phyloP scores from a whole-genome alignment of 1,139 yeast genomes.

The Geotrichum klebahnii region DNA sequence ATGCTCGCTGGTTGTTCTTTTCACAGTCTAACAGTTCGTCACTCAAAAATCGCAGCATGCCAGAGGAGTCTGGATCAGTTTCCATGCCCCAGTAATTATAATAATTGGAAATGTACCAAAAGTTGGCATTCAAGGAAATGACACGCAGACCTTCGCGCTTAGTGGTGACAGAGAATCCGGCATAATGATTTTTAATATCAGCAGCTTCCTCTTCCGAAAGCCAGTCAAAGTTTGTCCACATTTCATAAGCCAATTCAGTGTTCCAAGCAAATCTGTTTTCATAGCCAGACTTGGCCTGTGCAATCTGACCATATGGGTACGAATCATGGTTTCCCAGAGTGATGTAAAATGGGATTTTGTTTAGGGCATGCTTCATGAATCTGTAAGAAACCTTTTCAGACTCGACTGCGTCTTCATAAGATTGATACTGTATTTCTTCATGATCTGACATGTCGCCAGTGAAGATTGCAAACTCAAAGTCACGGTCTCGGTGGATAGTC shows the following conservation, averaged over 20 bases:
- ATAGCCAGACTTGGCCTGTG: conserved; percentile 50
- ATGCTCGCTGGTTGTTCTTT: conserved; percentile 54
- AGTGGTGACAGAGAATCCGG: conserved; percentile 59
- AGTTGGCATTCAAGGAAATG: conserved; percentile 62
- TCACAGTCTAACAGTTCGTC: conserved; percentile 61
- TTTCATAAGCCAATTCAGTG: conserved; percentile 53
- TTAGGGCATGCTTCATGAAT: conserved; percentile 20
- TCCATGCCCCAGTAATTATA: conserved; percentile 56
- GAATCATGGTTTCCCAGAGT: conserved; percentile 70
- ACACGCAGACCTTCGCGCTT: conserved; percentile 52
- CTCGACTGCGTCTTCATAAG: conserved; percentile 38
- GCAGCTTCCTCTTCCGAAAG: conserved; percentile 27
- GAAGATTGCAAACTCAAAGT: conserved; percentile 57
- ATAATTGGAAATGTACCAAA: conserved; percentile 60
- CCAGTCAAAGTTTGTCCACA: conserved; percentile 46
- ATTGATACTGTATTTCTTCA: conserved; percentile 47
- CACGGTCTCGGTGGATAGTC: conserved; percentile 34
- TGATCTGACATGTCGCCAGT: conserved; percentile 67
- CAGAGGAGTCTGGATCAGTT: conserved; percentile 59
- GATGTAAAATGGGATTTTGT: conserved; percentile 55
- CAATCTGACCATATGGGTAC: conserved; percentile 66
- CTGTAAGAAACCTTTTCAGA: conserved; percentile 13
- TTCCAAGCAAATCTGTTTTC: conserved; percentile 56
- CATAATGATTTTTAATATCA: conserved; percentile 47
- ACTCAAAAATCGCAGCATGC: conserved; percentile 58